These are phyloP conservation scores for Yarrowia sp. DNA, from an alignment of 805 yeast genomes.

Conservation along the genomic window DNA sequence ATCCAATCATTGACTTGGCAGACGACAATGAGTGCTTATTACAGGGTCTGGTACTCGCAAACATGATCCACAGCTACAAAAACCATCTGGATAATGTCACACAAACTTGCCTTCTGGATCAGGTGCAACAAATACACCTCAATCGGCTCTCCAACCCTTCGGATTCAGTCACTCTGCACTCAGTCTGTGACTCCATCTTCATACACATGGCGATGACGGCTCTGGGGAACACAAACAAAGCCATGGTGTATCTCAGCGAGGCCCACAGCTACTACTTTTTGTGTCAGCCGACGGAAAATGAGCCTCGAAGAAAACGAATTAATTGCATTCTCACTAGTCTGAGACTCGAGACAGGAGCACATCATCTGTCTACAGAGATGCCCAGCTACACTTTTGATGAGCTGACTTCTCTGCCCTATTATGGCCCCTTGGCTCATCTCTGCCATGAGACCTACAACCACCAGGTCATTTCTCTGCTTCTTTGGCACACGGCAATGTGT, in stretches of 20 bases:
- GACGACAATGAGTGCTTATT: not conserved
- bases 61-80: not conserved
- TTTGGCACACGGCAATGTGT: constrained; percentile 3
- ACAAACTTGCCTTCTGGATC: not conserved
- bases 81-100: not conserved
- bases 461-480: constrained; percentile 3
- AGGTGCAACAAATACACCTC: not conserved
- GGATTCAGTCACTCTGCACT: not conserved
- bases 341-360: not conserved
- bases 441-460: not conserved
- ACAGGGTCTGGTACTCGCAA: not conserved
- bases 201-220: constrained; percentile 3
- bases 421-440: not conserved
- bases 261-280: constrained; percentile 11
- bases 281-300: not conserved
- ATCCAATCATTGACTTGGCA: not conserved
- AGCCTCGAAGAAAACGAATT: not conserved
- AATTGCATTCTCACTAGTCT: constrained; percentile 3
- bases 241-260: not conserved
- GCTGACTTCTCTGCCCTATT: not conserved
- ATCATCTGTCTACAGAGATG: not conserved
- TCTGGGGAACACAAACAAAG: not conserved
- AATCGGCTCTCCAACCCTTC: not conserved
- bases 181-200: constrained; percentile 4
- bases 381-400: constrained; percentile 4